Evolutionary conservation across 768 basidiomycete genomes (phyloP).

Genomic region (Psilocybe cubensis): DNA sequence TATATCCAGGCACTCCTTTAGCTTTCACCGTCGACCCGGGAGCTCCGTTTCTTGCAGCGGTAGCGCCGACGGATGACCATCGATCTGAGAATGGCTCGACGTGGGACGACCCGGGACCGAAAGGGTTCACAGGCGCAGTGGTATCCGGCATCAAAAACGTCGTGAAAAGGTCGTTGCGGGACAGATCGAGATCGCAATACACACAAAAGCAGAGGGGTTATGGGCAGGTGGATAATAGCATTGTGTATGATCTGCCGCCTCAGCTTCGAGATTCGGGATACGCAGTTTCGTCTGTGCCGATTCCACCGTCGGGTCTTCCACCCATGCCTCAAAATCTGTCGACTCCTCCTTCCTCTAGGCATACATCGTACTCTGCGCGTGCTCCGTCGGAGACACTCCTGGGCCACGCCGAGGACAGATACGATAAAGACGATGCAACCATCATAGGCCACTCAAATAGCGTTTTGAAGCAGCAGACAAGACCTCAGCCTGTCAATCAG

Average conservation of each 20-base stretch:
- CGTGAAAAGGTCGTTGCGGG: constrained; percentile 22
- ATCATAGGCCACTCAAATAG: neutral
- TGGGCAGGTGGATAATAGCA: neutral
- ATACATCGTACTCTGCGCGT: neutral
- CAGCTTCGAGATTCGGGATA: constrained; percentile 23
- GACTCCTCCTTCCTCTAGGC: constrained; percentile 5
- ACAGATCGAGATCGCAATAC: constrained; percentile 1
- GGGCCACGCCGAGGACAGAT: constrained; percentile 12
- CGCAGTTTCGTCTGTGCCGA: constrained; percentile 3
- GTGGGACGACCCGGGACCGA: constrained; percentile 4
- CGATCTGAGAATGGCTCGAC: constrained; percentile 5
- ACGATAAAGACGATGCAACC: constrained; percentile 3
- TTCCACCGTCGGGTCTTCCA: constrained; percentile 13
- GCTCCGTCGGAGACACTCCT: constrained; percentile 22
- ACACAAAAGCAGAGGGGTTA: neutral
- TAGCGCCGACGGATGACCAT: constrained; percentile 12
- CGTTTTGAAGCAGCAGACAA: neutral
- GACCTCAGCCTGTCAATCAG: neutral
- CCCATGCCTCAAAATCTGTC: constrained; percentile 8
- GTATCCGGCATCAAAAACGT: constrained; percentile 36
- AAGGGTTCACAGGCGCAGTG: constrained; percentile 29
- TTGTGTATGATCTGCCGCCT: neutral
- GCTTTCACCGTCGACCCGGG: constrained; percentile 27
- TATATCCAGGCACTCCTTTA: constrained; percentile 11
- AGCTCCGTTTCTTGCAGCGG: constrained; percentile 25